These are phyloP conservation scores for Flueggea neowawraea DNA, from an alignment of 441 rosid species.

Conservation along the genomic window DNA sequence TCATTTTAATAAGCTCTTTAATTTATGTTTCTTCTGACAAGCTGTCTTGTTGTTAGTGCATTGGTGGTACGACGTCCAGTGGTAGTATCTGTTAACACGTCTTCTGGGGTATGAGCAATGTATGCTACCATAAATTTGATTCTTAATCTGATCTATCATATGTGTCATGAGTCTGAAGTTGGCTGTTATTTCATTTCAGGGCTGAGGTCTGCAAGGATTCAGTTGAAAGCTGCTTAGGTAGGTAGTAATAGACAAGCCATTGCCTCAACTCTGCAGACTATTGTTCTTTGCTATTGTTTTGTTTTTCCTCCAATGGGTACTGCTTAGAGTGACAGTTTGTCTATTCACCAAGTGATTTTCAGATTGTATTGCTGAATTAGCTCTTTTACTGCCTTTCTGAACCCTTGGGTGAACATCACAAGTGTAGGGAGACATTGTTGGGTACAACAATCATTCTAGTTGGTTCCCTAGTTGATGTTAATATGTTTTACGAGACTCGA, in stretches of 20 bases:
- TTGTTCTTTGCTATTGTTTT: conserved; percentile 24
- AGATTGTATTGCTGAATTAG: conserved; percentile 32
- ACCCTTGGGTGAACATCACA: conserved; percentile 37
- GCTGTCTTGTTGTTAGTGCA: conserved; percentile 29
- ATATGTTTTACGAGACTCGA: conserved; percentile 37
- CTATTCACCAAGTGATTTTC: conserved; percentile 3
- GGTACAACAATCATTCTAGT: conserved; percentile 23
- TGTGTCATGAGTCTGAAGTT: no score
- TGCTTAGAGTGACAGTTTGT: conserved; percentile 28
- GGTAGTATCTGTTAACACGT: conserved; percentile 24
- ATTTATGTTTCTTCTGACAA: conserved; percentile 4
- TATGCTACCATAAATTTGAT: background rate
- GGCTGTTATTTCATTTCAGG: conserved; percentile 36
- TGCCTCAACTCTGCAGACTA: conserved; percentile 26
- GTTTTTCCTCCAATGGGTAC: conserved; percentile 29
- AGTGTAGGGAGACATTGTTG: conserved; percentile 27
- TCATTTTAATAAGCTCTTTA: background rate
- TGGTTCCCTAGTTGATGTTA: conserved; percentile 19
- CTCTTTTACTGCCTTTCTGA: conserved; percentile 27
- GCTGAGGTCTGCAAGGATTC: conserved; percentile 47
- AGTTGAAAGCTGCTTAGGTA: conserved; percentile 39
- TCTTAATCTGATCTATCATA: background rate
- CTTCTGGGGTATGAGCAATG: conserved; percentile 33
- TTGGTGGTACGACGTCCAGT: conserved; percentile 39
- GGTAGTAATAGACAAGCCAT: conserved; percentile 35